A percentile compares a stretch with the other conserved stretches of the same genome.
Conservation (phyloP, 352 stramenopile species). For the Globisporangium parvum region DNA sequence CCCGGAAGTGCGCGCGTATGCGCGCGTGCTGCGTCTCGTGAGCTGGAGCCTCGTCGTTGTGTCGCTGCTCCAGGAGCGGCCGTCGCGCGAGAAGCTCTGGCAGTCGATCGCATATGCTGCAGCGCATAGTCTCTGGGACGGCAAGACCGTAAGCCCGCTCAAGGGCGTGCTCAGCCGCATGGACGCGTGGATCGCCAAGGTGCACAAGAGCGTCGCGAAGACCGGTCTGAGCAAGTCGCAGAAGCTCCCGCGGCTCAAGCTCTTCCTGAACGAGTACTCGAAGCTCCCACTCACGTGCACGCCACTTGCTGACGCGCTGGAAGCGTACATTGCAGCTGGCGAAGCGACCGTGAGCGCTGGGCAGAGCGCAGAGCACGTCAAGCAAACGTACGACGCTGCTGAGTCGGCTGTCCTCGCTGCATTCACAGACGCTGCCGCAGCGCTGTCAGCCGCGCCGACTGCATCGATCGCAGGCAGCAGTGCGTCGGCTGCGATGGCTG, state of each 20-base stretch:
- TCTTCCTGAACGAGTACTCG: conserved; percentile 84
- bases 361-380: conserved; percentile 19
- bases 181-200: conserved; percentile 75
- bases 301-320: conserved; percentile 23
- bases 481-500: not conserved
- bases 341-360: conserved; percentile 12
- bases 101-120: conserved; percentile 56
- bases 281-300: conserved; percentile 77
- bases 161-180: conserved; percentile 67
- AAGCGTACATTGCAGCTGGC: conserved; percentile 25
- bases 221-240: conserved; percentile 41
- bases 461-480: not conserved
- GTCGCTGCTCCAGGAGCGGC: conserved; percentile 68
- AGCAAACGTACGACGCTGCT: conserved; percentile 22
- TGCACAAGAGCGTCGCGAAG: conserved; percentile 76
- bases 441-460: not conserved
- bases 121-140: conserved; percentile 59
- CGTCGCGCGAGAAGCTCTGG: conserved; percentile 54
- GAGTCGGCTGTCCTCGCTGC: conserved; percentile 21
- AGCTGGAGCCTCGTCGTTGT: conserved; percentile 74
- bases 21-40: conserved; percentile 56
- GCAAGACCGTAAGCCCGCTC: conserved; percentile 54
- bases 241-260: conserved; percentile 52
- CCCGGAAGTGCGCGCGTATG: conserved; percentile 56
- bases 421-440: conserved; percentile 29